A percentile compares a stretch with the other conserved stretches of the same genome.
Evolutionary conservation across 306 rosid species (phyloP).

Genomic region (Spatholobus suberectus): DNA sequence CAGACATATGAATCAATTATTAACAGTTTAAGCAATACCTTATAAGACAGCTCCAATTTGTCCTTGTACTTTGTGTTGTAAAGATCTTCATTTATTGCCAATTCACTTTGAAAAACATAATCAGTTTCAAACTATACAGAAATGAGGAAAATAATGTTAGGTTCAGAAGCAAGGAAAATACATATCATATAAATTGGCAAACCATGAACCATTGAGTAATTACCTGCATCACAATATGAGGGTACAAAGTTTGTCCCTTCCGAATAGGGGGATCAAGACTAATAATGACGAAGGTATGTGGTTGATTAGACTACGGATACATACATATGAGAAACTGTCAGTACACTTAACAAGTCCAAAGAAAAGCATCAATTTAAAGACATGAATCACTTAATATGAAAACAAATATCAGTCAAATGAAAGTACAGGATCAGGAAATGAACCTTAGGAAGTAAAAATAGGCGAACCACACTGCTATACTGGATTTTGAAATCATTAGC

Average conservation of each 20-base stretch:
- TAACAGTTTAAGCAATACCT: conserved; percentile 55
- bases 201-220: conserved; percentile 31
- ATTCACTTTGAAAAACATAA: conserved; percentile 66
- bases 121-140: conserved; percentile 90
- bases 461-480: conserved; percentile 95
- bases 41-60: conserved; percentile 89
- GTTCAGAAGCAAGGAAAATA: conserved; percentile 10
- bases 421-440: conserved; percentile 32
- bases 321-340: conserved; percentile 41
- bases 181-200: conserved; percentile 25
- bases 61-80: conserved; percentile 86
- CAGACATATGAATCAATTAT: neutral
- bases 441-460: conserved; percentile 99
- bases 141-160: conserved; percentile 23
- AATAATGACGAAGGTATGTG: conserved; percentile 89
- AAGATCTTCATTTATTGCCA: conserved; percentile 79
- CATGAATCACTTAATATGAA: neutral
- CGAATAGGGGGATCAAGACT: conserved; percentile 99
- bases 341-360: conserved; percentile 12
- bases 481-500: conserved; percentile 99
- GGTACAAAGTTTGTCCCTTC: conserved; percentile 96
- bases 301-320: conserved; percentile 90
- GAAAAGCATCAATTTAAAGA: conserved; percentile 25
- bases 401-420: conserved; percentile 9
- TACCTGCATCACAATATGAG: conserved; percentile 99